A percentile compares a stretch with the other conserved stretches of the same genome.
These are phyloP conservation scores for Paradendryphiella salina DNA, from an alignment of 2,329 filamentous ascomycete species.

Conservation along the genomic window DNA sequence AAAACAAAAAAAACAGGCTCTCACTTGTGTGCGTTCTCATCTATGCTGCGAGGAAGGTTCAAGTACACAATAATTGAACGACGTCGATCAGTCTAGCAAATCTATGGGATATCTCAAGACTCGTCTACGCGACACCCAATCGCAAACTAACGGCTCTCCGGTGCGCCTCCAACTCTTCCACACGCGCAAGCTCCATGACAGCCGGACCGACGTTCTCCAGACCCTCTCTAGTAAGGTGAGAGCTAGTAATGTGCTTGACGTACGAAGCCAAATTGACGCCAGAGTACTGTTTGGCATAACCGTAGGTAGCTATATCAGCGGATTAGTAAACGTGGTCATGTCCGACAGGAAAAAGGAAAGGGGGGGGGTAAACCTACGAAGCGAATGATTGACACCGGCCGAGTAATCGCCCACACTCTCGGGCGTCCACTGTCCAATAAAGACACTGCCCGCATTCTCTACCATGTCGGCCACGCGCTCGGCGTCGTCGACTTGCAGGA, in stretches of 20 bases:
- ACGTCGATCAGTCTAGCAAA: too few relatives aligned
- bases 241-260: slow-evolving; percentile 96
- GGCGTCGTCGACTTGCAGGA: slow-evolving; percentile 82
- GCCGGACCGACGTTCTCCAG: slow-evolving; percentile 81
- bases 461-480: slow-evolving; percentile 75
- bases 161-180: slow-evolving; percentile 94
- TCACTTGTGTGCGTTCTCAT: neutral
- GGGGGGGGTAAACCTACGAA: slow-evolving; percentile 68
- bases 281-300: slow-evolving; percentile 97
- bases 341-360: neutral
- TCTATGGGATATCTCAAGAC: neutral
- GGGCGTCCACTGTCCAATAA: slow-evolving; percentile 93
- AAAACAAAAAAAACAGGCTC: too few relatives aligned
- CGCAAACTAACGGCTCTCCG: slow-evolving; percentile 71
- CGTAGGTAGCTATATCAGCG: slow-evolving; percentile 76
- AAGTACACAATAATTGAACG: too few relatives aligned
- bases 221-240: slow-evolving; percentile 83
- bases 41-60: neutral
- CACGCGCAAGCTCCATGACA: slow-evolving; percentile 92
- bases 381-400: slow-evolving; percentile 93
- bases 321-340: neutral
- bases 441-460: slow-evolving; percentile 93
- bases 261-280: slow-evolving; percentile 96
- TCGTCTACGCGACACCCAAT: slow-evolving; percentile 48
- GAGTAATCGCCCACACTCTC: slow-evolving; percentile 98